Evolutionary conservation across 768 basidiomycete genomes (phyloP), one percentile per base, ranked within the genome.

Genomic region (Leccinellum albellum): DNA sequence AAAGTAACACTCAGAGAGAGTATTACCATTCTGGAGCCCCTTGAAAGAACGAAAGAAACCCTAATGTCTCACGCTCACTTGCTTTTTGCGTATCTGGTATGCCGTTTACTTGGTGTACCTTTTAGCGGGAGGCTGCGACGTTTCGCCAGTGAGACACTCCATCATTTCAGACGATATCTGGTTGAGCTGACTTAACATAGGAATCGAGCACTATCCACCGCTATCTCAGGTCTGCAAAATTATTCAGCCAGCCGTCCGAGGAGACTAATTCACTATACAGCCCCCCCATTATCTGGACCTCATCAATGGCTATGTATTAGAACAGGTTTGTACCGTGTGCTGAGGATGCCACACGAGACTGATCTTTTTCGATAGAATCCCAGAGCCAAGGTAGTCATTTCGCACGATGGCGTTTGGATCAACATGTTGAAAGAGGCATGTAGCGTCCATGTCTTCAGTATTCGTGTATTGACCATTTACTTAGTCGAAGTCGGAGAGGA

Each of bases 321-420:
- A 61, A 6, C 53, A 46, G 53, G 61, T 62, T 29, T 3, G 59
- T 6, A 1, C 3, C 1, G 2, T 8, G 3, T 8, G 31, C 13
- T 1, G 35, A 17, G 9, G 6, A 23, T n/a, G 4, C 1, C 2
- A 28, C 23, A 17, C 6, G 10, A 23, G 4, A 50, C 31, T 28
- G 5, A 46, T 31, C 1, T 1, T 15, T 15, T 33, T 13, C 0
- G 1, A 14, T 13, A 62, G 59, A 49, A 51, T 54, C 24, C 24
- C 15, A 3, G 6, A 15, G 59, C 37, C 29, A 13, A 12, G 24
- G 48, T 60, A n/a, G 59, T 55, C 6, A 35, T 62, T 12, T 56
- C 55, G 0, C 61, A 62, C 6, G 61, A 62, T 14, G 35, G 50
- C 10, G 29, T 60, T 12, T 62, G 61, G 61, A 20, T 56, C 13